These are phyloP conservation scores for Fragaria vesca DNA, from an alignment of 306 rosid genomes.

Conservation along the genomic window DNA sequence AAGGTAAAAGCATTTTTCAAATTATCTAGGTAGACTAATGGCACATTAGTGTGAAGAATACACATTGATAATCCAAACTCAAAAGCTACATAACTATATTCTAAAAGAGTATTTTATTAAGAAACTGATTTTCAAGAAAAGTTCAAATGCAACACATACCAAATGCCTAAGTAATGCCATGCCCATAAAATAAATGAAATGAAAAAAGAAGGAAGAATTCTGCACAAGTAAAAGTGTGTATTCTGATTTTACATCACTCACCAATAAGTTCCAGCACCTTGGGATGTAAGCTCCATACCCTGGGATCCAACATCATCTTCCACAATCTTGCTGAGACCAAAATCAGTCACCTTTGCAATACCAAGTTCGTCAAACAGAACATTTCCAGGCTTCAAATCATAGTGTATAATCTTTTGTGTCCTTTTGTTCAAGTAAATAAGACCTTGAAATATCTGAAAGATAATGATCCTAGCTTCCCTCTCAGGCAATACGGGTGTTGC, in stretches of 20 bases:
- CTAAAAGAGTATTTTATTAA: not conserved
- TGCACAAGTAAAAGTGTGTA: not conserved
- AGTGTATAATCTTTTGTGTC: conserved; percentile 89
- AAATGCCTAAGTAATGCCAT: not conserved
- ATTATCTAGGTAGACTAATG: not conserved
- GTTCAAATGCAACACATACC: not conserved
- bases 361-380: conserved; percentile 96
- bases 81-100: not conserved
- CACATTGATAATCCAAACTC: not conserved
- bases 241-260: conserved; percentile 40
- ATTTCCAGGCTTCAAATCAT: conserved; percentile 98
- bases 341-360: conserved; percentile 95
- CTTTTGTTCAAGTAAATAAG: conserved; percentile 92
- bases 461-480: conserved; percentile 89
- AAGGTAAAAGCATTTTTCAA: not conserved
- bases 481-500: conserved; percentile 89
- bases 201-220: not conserved
- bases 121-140: not conserved
- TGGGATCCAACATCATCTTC: conserved; percentile 97
- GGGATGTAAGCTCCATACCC: conserved; percentile 99
- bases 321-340: conserved; percentile 99
- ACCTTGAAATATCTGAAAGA: conserved; percentile 91
- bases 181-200: not conserved
- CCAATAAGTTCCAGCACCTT: conserved; percentile 99
- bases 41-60: not conserved